Evolutionary conservation across 257 asterid species (phyloP).

Genomic region (Plantago ovata): DNA sequence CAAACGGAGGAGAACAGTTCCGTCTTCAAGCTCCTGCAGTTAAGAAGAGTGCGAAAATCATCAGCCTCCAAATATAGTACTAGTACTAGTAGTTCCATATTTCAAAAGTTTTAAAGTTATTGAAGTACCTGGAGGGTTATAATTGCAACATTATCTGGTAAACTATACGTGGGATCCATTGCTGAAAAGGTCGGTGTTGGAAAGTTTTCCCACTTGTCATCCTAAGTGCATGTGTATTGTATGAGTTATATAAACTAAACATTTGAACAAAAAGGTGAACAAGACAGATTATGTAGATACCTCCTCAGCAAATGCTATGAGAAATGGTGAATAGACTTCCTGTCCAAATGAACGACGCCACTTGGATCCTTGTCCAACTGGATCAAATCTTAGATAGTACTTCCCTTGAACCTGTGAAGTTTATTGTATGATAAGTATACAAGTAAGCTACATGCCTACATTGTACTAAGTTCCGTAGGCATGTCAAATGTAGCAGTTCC

Average conservation of each 20-base stretch:
- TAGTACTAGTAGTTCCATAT: not conserved
- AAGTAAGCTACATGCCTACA: too few species aligned
- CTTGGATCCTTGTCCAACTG: constrained; percentile 81
- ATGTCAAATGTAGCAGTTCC: too few species aligned
- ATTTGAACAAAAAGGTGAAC: not conserved
- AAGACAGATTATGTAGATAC: constrained; percentile 23
- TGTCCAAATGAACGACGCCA: constrained; percentile 98
- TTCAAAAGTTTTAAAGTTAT: not conserved
- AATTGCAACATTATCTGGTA: constrained; percentile 54
- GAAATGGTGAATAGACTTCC: constrained; percentile 89
- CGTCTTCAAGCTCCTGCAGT: constrained; percentile 46
- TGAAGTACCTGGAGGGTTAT: constrained; percentile 47
- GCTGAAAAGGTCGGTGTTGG: constrained; percentile 43
- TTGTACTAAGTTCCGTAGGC: too few species aligned
- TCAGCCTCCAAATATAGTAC: not conserved
- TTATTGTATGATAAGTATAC: not conserved
- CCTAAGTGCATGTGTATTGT: not conserved
- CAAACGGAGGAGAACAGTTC: constrained; percentile 48
- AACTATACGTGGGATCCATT: constrained; percentile 41
- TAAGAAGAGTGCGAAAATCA: not conserved
- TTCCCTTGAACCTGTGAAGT: constrained; percentile 71
- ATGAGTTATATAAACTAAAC: not conserved
- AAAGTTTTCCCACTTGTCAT: constrained; percentile 37
- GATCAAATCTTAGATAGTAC: constrained; percentile 67
- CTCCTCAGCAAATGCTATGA: constrained; percentile 82